Base-by-base conservation (phyloP, 106 monocot genomes). In the Platanthera zijinensis region DNA sequence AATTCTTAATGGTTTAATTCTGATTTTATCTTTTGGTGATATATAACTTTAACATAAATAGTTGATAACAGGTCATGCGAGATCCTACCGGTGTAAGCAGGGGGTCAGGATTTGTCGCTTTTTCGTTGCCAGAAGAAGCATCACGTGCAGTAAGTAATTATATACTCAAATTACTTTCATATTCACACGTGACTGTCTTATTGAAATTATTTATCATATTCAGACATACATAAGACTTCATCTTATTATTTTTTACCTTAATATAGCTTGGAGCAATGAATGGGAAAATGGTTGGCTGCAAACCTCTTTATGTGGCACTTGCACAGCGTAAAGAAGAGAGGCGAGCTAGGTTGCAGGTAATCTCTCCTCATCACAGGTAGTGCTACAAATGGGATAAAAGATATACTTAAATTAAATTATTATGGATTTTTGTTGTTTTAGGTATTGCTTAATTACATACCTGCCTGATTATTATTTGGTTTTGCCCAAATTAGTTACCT, bases 41-140 rank as follows among this genome's bases (percentile, higher is more conserved):
- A 48, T 50, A n/a, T 74, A 48, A 64, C 15, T 78, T 50, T 14
- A 25, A 61, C 49, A 62, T 39, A 12, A 39, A 0, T n/a, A 63
- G 18, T 28, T 53, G 3, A 39, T 70, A n/a, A 18, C 71, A 95
- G 95, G 83, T 95, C 52, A 95, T 95, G 92, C 92, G 92, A 13
- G 96, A 96, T 45, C 84, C 86, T 48, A 93, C 75, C 86, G 96
- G 96, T 46, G 21, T 87, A 30, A 96, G 96, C 81, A 89, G 82
- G 79, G 93, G 96, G 45, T 96, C 96, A 86, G 96, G 93, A 52
- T 96, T 96, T 87, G 96, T 96, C 80, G 93, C 96, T 69, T 93
- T 96, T 39, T 86, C 90, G 50, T 76, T 89, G 54, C 66, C 90
- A 17, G 93, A 96, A 72, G 96, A 96, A 74, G 86, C 96, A 17